These are phyloP conservation scores for Cryptococcus floricola DNA, from an alignment of 1,284 basidiomycete genomes.

Conservation along the genomic window DNA sequence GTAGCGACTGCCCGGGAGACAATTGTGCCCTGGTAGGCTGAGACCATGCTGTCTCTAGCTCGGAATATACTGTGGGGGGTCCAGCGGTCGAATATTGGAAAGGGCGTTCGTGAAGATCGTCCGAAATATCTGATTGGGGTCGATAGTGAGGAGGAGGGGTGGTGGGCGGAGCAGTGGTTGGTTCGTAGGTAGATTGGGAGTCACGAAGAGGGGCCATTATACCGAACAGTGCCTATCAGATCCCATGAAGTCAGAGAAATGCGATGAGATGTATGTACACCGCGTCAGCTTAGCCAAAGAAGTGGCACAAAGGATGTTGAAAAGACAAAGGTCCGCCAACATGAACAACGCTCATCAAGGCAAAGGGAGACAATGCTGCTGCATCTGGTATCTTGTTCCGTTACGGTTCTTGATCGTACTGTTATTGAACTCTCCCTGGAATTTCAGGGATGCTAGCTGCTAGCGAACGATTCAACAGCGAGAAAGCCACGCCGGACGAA, in stretches of 20 bases:
- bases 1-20: not conserved
- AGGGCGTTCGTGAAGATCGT: conserved; percentile 13
- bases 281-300: not conserved
- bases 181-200: conserved; percentile 2
- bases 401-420: too few species aligned
- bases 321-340: conserved; percentile 13
- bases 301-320: conserved; percentile 12
- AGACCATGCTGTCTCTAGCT: conserved; percentile 7
- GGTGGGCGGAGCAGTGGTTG: not conserved
- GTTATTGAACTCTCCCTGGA: too few species aligned
- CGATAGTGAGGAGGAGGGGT: not conserved
- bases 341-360: too few species aligned
- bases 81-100: conserved; percentile 32
- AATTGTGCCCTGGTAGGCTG: not conserved
- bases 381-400: too few species aligned
- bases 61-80: conserved; percentile 25
- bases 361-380: too few species aligned
- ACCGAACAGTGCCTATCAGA: not conserved
- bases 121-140: not conserved
- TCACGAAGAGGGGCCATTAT: not conserved
- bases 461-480: too few species aligned
- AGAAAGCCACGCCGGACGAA: too few species aligned
- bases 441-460: too few species aligned
- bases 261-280: not conserved
- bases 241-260: not conserved